These are phyloP conservation scores for Actinomortierella wolfii DNA, from an alignment of 371 early-diverging fungal species.

Conservation along the genomic window DNA sequence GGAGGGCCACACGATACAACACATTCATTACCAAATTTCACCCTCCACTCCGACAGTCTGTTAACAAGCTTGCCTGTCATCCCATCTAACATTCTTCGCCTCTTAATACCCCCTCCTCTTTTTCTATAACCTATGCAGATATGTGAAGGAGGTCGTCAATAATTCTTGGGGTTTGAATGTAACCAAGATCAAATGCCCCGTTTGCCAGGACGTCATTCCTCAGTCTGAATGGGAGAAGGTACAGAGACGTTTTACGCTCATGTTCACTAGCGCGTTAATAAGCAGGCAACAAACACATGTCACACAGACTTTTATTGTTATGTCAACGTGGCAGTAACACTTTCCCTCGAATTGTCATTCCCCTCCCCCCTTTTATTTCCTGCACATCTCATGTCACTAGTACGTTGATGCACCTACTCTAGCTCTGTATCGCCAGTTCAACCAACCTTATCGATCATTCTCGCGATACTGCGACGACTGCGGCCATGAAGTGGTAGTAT, in stretches of 20 bases:
- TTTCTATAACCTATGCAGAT: slow-evolving; percentile 42
- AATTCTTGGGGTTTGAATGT: slow-evolving; percentile 72
- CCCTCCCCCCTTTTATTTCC: not conserved
- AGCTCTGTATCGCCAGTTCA: slow-evolving; percentile 61
- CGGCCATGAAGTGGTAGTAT: slow-evolving; percentile 58
- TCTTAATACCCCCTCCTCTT: slow-evolving; percentile 6
- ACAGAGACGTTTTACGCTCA: not conserved
- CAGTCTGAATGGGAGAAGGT: slow-evolving; percentile 67
- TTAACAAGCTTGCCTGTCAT: not conserved
- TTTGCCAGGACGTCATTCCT: slow-evolving; percentile 61
- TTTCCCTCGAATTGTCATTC: not conserved
- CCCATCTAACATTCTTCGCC: slow-evolving; percentile 2
- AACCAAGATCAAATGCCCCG: slow-evolving; percentile 71
- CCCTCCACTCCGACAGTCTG: no score
- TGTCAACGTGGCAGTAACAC: not conserved
- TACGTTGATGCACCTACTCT: slow-evolving; percentile 48
- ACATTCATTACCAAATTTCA: no score
- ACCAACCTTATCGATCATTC: slow-evolving; percentile 68
- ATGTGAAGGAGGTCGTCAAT: slow-evolving; percentile 67
- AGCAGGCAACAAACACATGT: no score
- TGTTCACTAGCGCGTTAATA: slow-evolving; percentile 42
- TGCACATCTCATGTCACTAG: slow-evolving; percentile 32
- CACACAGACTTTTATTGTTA: no score
- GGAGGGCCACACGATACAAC: no score
- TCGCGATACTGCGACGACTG: slow-evolving; percentile 65